phyloP scores from a whole-genome alignment of 441 rosid species.

The Viola pubescens region DNA sequence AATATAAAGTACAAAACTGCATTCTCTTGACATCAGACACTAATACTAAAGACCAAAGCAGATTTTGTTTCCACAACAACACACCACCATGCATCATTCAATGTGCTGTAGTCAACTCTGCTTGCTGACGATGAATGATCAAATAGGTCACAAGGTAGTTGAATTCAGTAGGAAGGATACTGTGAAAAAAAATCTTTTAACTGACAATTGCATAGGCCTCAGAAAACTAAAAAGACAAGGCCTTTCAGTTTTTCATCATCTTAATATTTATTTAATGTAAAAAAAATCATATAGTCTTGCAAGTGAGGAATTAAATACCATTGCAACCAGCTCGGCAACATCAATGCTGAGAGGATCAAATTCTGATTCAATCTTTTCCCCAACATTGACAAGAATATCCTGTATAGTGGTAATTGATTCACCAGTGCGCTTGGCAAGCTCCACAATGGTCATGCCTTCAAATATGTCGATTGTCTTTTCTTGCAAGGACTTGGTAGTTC shows the following conservation, averaged over 20 bases:
- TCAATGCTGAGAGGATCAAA: constrained; percentile 73
- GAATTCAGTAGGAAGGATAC: no score
- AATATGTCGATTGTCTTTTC: constrained; percentile 69
- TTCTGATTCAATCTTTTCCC: constrained; percentile 69
- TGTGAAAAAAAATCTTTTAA: no score
- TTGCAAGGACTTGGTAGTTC: constrained; percentile 35
- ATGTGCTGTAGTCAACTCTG: no score
- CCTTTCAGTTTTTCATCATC: not conserved
- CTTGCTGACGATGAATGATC: no score
- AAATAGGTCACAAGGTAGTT: no score
- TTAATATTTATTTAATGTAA: constrained; percentile 1
- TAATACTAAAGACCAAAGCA: no score
- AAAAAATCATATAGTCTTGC: not conserved
- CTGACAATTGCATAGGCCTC: no score
- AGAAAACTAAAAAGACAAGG: not conserved
- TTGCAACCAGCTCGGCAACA: constrained; percentile 77
- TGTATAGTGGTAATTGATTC: constrained; percentile 43
- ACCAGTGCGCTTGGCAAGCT: constrained; percentile 73
- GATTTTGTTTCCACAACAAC: no score
- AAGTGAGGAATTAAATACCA: constrained; percentile 40
- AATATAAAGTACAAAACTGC: no score
- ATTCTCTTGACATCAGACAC: no score
- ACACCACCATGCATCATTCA: no score
- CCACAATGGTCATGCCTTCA: constrained; percentile 73
- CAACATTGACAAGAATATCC: constrained; percentile 71